Evolutionary conservation across 1,284 basidiomycete genomes (phyloP).

Genomic region (Volvariella surrecta): DNA sequence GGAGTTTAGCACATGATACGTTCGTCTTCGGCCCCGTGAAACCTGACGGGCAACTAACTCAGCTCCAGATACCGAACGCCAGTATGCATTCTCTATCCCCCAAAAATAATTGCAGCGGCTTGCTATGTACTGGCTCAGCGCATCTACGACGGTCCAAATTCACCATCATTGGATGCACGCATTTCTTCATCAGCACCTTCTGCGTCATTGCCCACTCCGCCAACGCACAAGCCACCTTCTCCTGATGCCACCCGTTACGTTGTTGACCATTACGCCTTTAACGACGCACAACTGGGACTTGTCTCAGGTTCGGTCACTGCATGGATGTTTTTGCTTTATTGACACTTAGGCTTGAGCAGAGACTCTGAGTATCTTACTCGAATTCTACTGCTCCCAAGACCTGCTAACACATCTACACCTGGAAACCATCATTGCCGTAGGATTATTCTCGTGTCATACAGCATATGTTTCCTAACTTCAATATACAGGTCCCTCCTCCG

Average conservation of each 20-base stretch:
- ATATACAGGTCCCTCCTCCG: constrained; percentile 36
- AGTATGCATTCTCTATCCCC: constrained; percentile 58
- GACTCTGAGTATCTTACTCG: constrained; percentile 54
- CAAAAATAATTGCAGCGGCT: constrained; percentile 62
- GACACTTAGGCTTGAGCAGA: constrained; percentile 33
- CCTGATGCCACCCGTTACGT: constrained; percentile 61
- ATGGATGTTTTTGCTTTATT: constrained; percentile 4
- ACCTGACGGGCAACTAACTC: constrained; percentile 6
- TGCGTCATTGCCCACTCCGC: constrained; percentile 62
- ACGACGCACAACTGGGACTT: constrained; percentile 42
- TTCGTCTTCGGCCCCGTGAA: constrained; percentile 29
- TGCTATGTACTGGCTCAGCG: constrained; percentile 70
- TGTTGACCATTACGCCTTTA: constrained; percentile 57
- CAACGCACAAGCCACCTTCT: constrained; percentile 62
- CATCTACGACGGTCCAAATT: constrained; percentile 60
- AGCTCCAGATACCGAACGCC: constrained; percentile 62
- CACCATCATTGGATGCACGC: constrained; percentile 62
- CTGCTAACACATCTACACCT: constrained; percentile 42
- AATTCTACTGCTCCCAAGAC: constrained; percentile 66
- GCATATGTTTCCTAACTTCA: constrained; percentile 4
- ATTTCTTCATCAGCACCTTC: constrained; percentile 54
- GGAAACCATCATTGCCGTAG: constrained; percentile 38
- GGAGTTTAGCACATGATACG: constrained; percentile 82
- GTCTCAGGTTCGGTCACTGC: constrained; percentile 43
- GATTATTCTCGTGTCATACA: constrained; percentile 14